These are phyloP conservation scores for Penicillium polonicum DNA, from an alignment of 2,329 filamentous ascomycete species.

Conservation along the genomic window DNA sequence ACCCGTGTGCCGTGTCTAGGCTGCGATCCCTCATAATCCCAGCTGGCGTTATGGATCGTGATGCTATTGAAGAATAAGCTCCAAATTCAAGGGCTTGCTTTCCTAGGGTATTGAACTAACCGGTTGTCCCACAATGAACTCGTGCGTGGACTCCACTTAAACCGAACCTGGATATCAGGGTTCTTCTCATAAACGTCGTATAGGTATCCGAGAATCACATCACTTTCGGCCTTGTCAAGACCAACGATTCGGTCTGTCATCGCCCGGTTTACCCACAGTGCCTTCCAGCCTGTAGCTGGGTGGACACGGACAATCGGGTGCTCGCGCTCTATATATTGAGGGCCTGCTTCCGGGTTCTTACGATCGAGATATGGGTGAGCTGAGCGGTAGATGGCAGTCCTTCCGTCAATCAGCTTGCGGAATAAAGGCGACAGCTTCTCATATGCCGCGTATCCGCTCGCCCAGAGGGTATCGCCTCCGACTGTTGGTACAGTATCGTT, in stretches of 20 bases:
- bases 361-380: conserved; percentile 68
- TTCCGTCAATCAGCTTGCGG: conserved; percentile 68
- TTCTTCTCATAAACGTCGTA: conserved; percentile 68
- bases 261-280: conserved; percentile 68
- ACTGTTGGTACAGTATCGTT: conserved; percentile 65
- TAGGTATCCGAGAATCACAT: conserved; percentile 65
- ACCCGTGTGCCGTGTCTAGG: conserved; percentile 71
- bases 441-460: conserved; percentile 68
- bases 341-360: conserved; percentile 59
- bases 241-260: conserved; percentile 70
- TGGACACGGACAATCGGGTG: conserved; percentile 70
- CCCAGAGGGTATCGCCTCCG: conserved; percentile 72
- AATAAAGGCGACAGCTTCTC: conserved; percentile 71
- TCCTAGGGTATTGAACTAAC: conserved; percentile 34
- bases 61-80: conserved; percentile 48
- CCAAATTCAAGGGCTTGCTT: background rate
- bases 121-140: conserved; percentile 71
- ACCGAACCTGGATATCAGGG: conserved; percentile 69
- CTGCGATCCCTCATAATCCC: conserved; percentile 68
- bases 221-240: conserved; percentile 66
- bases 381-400: conserved; percentile 62
- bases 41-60: conserved; percentile 72
- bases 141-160: conserved; percentile 67
- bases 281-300: conserved; percentile 72
- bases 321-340: conserved; percentile 64